These are phyloP conservation scores for Holtermanniella nyarrowii DNA, from an alignment of 768 basidiomycete species.

Conservation along the genomic window DNA sequence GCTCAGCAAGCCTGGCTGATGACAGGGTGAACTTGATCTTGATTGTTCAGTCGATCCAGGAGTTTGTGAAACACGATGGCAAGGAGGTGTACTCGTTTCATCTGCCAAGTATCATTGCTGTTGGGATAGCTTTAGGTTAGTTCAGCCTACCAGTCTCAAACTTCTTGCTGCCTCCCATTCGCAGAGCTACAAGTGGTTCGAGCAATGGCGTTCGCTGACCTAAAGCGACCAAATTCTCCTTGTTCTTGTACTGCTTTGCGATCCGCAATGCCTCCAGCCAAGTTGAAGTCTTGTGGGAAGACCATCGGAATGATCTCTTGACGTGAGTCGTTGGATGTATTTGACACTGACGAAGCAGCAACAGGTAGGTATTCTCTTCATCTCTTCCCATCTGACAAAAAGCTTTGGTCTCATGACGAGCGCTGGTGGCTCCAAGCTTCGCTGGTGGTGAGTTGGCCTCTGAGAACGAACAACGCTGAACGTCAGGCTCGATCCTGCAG, in stretches of 20 bases:
- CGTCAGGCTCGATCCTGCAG: slow-evolving; percentile 32
- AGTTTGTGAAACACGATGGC: slow-evolving; percentile 53
- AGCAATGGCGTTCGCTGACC: not conserved
- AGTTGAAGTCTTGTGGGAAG: slow-evolving; percentile 91
- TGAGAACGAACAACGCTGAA: slow-evolving; percentile 40
- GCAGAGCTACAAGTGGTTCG: slow-evolving; percentile 3
- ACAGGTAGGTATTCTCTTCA: not conserved
- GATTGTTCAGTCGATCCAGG: slow-evolving; percentile 72
- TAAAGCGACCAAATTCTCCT: slow-evolving; percentile 67
- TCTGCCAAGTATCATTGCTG: slow-evolving; percentile 70
- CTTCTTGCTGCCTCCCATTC: not conserved
- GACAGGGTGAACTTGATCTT: slow-evolving; percentile 81
- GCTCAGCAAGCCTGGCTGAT: not conserved
- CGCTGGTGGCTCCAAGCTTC: slow-evolving; percentile 43
- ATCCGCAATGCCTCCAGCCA: slow-evolving; percentile 75
- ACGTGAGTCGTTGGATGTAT: slow-evolving; percentile 57
- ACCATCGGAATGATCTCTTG: slow-evolving; percentile 86
- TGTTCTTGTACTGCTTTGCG: slow-evolving; percentile 79
- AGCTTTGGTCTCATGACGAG: slow-evolving; percentile 42
- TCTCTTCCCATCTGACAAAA: slow-evolving; percentile 14
- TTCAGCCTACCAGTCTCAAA: not conserved
- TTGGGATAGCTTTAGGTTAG: slow-evolving; percentile 68
- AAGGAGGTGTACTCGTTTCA: slow-evolving; percentile 56
- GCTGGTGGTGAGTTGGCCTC: slow-evolving; percentile 50
- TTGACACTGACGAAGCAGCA: not conserved